Base-by-base conservation (phyloP, 768 basidiomycete genomes). In the Tulasnella sp. region DNA sequence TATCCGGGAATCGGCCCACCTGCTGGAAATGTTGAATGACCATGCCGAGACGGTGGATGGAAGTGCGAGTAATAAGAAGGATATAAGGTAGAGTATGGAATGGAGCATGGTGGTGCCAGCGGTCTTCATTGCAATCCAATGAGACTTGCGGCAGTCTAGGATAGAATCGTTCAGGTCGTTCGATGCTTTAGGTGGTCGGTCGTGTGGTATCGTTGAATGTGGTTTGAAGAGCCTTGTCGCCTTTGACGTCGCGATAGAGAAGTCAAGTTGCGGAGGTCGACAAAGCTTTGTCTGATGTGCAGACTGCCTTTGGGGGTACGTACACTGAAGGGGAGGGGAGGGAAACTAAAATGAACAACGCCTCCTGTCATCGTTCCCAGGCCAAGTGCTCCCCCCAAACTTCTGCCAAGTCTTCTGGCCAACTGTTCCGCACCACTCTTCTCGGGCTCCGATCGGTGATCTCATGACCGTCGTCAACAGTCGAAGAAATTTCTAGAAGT, bases 21-120 rank as follows among this genome's bases (percentile, higher is more conserved):
- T 42, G 51, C 76, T 77, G 18, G 76, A 77, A 39, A 77, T 70
- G 40, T 70, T 70, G 76, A 77, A 77, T 6, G 76, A 77, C 39
- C 39, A 77, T 48, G 76, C 69, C 6, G 42, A 70, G 16, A 70
- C 76, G 16, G 55, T 29, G 7, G 55, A 15, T 57, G 55, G 35
- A 23, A 48, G 37, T 44, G 35, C 46, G 1, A 75, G 23, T 29
- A 67, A 71, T 37, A 71, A 15, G 42, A 71, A 32, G 42, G 42
- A 44, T 71, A 71, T 61, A 29, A 61, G 29, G n/a, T 26, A 61
- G 57, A 61, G 23, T 61, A 23, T 23, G n/a, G 10, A 29, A 29
- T 61, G 57, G 29, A 61, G 18, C 57, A 61, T 61, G 23, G 57
- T 61, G 57, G 57, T 13, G 57, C 57, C 57, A 29, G 57, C 29